A percentile compares a stretch with the other conserved stretches of the same genome.
phyloP scores from a whole-genome alignment of 352 stramenopile species.

The Phytophthora nicotianae region DNA sequence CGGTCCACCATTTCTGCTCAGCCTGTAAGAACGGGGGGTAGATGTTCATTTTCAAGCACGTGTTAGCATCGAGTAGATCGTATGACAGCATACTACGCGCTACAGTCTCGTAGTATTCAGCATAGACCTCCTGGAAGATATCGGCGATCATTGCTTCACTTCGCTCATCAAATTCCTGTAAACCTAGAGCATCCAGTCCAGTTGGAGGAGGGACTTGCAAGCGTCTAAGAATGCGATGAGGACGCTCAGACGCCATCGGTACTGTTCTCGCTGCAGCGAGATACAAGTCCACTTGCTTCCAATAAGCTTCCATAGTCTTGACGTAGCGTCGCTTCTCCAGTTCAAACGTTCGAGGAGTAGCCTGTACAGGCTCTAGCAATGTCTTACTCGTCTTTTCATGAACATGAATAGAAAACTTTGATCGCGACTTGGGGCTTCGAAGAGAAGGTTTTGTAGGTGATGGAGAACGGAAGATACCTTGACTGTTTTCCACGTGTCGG shows the following conservation, averaged over 20 bases:
- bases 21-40: conserved; percentile 80
- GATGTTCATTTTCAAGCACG: conserved; percentile 80
- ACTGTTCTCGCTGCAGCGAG: conserved; percentile 49
- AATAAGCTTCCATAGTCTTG: conserved; percentile 85
- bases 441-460: conserved; percentile 50
- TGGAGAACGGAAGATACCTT: conserved; percentile 56
- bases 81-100: conserved; percentile 90
- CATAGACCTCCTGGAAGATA: conserved; percentile 80
- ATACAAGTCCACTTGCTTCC: conserved; percentile 78
- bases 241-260: conserved; percentile 67
- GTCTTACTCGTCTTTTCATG: conserved; percentile 27
- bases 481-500: conserved; percentile 71
- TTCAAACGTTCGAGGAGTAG: conserved; percentile 75
- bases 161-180: conserved; percentile 62
- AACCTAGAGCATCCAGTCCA: conserved; percentile 43
- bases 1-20: conserved; percentile 87
- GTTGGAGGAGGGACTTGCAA: conserved; percentile 73
- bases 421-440: conserved; percentile 31
- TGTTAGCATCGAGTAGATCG: conserved; percentile 78
- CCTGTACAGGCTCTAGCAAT: conserved; percentile 55
- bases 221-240: conserved; percentile 64
- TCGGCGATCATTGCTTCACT: conserved; percentile 75
- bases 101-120: conserved; percentile 77
- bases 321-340: conserved; percentile 78
- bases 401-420: conserved; percentile 51